A percentile compares a stretch with the other conserved stretches of the same genome.
phyloP scores from a whole-genome alignment of 1,139 yeast genomes.

The Hemisphaericaspora xylanilytica region DNA sequence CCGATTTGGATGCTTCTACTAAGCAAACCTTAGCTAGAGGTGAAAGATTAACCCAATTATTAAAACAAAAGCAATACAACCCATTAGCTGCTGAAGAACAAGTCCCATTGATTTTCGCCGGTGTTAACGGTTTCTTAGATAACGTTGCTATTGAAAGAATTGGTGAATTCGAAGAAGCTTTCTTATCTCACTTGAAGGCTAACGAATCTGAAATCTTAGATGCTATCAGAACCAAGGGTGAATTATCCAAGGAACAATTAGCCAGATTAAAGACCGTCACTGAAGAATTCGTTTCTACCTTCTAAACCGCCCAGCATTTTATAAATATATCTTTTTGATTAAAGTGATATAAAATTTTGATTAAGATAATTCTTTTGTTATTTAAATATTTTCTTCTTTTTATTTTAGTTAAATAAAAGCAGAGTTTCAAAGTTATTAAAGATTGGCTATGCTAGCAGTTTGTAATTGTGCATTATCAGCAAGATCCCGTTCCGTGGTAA shows the following conservation, averaged over 20 bases:
- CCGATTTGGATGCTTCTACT: slow-evolving; percentile 99
- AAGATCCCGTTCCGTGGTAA: no score
- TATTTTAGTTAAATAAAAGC: slow-evolving; percentile 1
- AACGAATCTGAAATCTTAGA: slow-evolving; percentile 82
- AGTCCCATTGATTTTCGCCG: slow-evolving; percentile 98
- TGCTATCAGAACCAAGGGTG: slow-evolving; percentile 87
- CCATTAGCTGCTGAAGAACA: slow-evolving; percentile 99
- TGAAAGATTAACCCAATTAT: slow-evolving; percentile 99
- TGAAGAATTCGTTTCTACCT: slow-evolving; percentile 88
- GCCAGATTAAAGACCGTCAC: slow-evolving; percentile 87
- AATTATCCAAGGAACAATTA: slow-evolving; percentile 82
- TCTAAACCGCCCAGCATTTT: slow-evolving; percentile 32
- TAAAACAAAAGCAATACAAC: slow-evolving; percentile 95
- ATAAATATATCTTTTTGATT: slow-evolving; percentile 3
- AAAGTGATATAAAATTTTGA: slow-evolving; percentile 3
- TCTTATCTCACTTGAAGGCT: slow-evolving; percentile 87
- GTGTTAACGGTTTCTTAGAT: slow-evolving; percentile 99
- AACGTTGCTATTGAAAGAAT: slow-evolving; percentile 79
- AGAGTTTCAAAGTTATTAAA: neutral
- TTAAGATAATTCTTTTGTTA: slow-evolving; percentile 2
- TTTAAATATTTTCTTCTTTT: slow-evolving; percentile 2
- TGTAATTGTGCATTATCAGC: no score
- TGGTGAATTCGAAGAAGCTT: slow-evolving; percentile 88
- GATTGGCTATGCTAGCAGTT: no score
- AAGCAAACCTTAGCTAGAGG: slow-evolving; percentile 99